A percentile compares a stretch with the other conserved stretches of the same genome.
Conservation (phyloP, 352 stramenopile species). For the Pythium dissotocum region DNA sequence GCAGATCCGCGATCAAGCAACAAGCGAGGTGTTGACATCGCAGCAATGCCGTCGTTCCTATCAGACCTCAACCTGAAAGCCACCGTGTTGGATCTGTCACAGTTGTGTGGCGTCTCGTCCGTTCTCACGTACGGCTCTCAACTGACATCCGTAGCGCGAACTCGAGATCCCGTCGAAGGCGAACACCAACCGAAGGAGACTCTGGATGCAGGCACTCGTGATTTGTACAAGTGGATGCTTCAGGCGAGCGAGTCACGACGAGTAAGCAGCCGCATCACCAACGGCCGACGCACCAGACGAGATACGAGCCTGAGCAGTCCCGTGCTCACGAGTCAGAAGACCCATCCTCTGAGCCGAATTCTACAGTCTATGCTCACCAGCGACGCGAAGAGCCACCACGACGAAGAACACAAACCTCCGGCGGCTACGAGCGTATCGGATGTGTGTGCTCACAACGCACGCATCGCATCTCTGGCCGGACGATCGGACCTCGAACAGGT, state of each 20-base stretch:
- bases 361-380: conserved; percentile 42
- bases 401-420: background rate
- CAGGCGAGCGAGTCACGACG: conserved; percentile 19
- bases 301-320: conserved; percentile 14
- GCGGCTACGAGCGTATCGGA: conserved; percentile 28
- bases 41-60: conserved; percentile 42
- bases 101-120: conserved; percentile 72
- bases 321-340: conserved; percentile 19
- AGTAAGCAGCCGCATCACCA: conserved; percentile 13
- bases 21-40: conserved; percentile 50
- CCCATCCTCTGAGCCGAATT: conserved; percentile 47
- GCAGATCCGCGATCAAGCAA: conserved; percentile 24
- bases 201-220: conserved; percentile 23
- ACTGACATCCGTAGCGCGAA: background rate
- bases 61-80: conserved; percentile 73
- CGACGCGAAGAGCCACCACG: conserved; percentile 3
- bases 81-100: conserved; percentile 71
- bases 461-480: conserved; percentile 50
- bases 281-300: conserved; percentile 3
- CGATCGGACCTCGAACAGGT: conserved; percentile 76
- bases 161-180: background rate
- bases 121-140: conserved; percentile 67
- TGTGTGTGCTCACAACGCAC: conserved; percentile 65
- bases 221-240: conserved; percentile 34
- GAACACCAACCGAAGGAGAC: background rate